These are phyloP conservation scores for Metschnikowia cubensis DNA, from an alignment of 805 yeast genomes.

Conservation along the genomic window DNA sequence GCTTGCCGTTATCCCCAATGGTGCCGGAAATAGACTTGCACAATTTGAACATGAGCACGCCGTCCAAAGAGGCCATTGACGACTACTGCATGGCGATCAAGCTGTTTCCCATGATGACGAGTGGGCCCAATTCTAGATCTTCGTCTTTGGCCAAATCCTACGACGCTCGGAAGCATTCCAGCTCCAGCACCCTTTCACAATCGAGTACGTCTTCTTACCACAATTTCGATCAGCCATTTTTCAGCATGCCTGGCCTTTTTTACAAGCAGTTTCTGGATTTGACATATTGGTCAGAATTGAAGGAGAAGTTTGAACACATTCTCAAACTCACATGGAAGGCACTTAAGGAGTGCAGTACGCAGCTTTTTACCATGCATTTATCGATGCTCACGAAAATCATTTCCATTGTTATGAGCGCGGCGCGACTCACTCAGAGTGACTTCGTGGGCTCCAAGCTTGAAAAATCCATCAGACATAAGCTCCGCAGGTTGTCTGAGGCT, in stretches of 20 bases:
- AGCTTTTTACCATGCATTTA: slow-evolving; percentile 51
- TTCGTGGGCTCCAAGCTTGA: slow-evolving; percentile 45
- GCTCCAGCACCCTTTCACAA: slow-evolving; percentile 31
- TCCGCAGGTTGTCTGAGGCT: slow-evolving; percentile 51
- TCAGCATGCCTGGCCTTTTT: slow-evolving; percentile 42
- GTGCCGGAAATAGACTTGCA: slow-evolving; percentile 19
- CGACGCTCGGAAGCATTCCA: slow-evolving; percentile 38
- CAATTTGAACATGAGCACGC: slow-evolving; percentile 22
- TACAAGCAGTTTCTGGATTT: slow-evolving; percentile 60
- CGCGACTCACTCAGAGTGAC: slow-evolving; percentile 52
- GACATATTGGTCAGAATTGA: slow-evolving; percentile 54
- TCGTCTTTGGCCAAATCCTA: slow-evolving; percentile 17
- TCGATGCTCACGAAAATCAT: slow-evolving; percentile 51
- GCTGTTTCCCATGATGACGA: slow-evolving; percentile 3
- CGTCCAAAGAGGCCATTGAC: slow-evolving; percentile 21
- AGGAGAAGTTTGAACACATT: slow-evolving; percentile 44
- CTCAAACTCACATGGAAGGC: slow-evolving; percentile 49
- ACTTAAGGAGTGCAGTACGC: slow-evolving; percentile 47
- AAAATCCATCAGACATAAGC: slow-evolving; percentile 42
- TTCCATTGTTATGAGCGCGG: slow-evolving; percentile 49
- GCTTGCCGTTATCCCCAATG: slow-evolving; percentile 46
- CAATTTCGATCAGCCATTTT: slow-evolving; percentile 40
- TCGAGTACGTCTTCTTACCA: slow-evolving; percentile 33
- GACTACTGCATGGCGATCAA: slow-evolving; percentile 18
- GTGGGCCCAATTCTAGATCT: slow-evolving; percentile 7